These are phyloP conservation scores for Brachypodium distachyon DNA, from an alignment of 202 grass and related monocot genomes.

Conservation along the genomic window DNA sequence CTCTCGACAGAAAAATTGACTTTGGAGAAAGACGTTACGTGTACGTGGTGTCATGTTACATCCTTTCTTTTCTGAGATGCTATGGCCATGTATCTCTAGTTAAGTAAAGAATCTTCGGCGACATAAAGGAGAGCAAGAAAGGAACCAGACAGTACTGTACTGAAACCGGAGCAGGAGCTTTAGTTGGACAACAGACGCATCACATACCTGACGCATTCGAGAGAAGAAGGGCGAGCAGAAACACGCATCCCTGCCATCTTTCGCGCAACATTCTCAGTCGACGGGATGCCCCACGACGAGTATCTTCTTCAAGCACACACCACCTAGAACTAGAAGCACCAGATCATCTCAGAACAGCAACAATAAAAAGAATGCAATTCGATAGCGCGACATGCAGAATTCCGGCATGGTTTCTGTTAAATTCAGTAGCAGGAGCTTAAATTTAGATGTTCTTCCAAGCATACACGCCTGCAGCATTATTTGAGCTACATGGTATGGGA, in stretches of 20 bases:
- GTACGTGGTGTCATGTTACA: not conserved
- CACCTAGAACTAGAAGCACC: not conserved
- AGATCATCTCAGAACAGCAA: not conserved
- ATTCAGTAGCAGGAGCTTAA: too few species aligned
- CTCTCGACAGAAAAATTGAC: too few species aligned
- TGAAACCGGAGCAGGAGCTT: not conserved
- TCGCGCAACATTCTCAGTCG: conserved; percentile 24
- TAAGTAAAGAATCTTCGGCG: not conserved
- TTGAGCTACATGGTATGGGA: not conserved
- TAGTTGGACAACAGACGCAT: not conserved
- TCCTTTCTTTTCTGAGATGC: not conserved
- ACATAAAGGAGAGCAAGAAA: not conserved
- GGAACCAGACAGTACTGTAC: not conserved
- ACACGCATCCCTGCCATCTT: conserved; percentile 46
- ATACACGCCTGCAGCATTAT: not conserved
- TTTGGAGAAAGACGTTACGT: too few species aligned
- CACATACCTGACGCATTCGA: conserved; percentile 42
- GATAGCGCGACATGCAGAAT: not conserved
- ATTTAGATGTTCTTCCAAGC: too few species aligned
- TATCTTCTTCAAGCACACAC: not conserved
- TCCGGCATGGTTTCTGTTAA: not conserved
- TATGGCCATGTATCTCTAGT: not conserved
- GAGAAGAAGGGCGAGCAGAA: conserved; percentile 28
- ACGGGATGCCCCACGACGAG: not conserved
- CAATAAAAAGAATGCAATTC: not conserved